Base-by-base conservation (phyloP, 176 grass and related monocot species). In the Cenchrus purpureus region DNA sequence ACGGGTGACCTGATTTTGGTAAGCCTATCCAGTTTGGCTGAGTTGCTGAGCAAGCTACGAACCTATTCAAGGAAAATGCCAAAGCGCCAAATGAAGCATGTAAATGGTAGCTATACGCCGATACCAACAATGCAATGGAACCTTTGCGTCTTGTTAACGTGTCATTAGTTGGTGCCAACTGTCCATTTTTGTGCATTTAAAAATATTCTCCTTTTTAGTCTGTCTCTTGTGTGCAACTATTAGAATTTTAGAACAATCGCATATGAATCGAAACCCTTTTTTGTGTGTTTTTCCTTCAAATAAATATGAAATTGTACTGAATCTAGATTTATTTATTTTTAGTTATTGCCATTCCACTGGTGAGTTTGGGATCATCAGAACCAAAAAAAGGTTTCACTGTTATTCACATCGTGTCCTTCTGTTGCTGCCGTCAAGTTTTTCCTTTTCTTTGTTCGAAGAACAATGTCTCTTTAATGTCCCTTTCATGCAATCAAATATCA, bases 401-500 rank as follows among this genome's bases (percentile, higher is more conserved):
- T 69, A 14, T 76, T 84, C 85, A 70, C 20, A 68, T 20, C 20
- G 40, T 44, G 12, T 75, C 5, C 8, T 80, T 68, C 83, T 79
- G 60, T 72, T 74, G 60, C 80, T 77, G 63, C 28, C 52, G 45
- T 45, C 28, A 45, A 20, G 1, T 50, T 85, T 58, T 80, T 74
- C 13, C 6, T 53, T 83, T 81, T 1, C 17, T 82, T 45, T 44
- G 20, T 44, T 81, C 45, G 46, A 86, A 65, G 45, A 10, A 32
- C 71, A 8, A 29, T 4, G 73, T 53, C 43, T 71, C 29, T 53
- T 62, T 28, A 7, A 6, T 16, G 68, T 76, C 75, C 61, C 44
- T 91, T 80, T 69, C 80, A 69, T 75, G 84, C 31, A 63, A 74
- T 74, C 31, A 32, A 32, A 32, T 32, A 32, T 32, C 69, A 87